Percentiles rank a stretch among this genome's conserved stretches.
phyloP scores from a whole-genome alignment of 345 rosid genomes.

The Salix udensis region DNA sequence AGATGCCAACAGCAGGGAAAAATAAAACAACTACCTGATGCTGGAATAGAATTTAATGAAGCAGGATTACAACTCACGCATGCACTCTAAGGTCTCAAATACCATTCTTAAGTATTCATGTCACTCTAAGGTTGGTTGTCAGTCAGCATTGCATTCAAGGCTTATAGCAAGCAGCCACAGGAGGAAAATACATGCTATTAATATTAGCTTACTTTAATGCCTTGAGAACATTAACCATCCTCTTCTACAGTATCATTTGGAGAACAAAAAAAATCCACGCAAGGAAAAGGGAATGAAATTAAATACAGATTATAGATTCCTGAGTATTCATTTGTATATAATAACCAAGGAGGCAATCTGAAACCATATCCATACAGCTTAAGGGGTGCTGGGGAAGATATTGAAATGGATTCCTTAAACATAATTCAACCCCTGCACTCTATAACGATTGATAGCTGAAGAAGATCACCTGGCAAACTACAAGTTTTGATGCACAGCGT shows the following conservation, averaged over 20 bases:
- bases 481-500: constrained; percentile 85
- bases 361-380: background rate
- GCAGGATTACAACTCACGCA: background rate
- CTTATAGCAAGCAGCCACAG: background rate
- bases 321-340: background rate
- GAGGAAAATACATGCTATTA: background rate
- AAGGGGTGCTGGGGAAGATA: background rate
- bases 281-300: background rate
- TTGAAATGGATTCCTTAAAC: background rate
- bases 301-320: background rate
- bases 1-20: background rate
- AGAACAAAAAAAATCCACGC: background rate
- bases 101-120: background rate
- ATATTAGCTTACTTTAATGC: background rate
- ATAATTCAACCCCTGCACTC: background rate
- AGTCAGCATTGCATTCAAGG: background rate
- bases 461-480: constrained; percentile 73
- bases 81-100: background rate
- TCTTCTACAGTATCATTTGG: background rate
- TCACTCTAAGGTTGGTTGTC: background rate
- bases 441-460: background rate
- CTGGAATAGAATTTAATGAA: background rate
- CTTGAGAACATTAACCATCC: background rate
- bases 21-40: background rate
- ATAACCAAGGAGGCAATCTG: background rate